Evolutionary conservation across 805 yeast genomes (phyloP), one percentile per base, ranked within the genome.

Genomic region (Nakazawaea wickerhamii): DNA sequence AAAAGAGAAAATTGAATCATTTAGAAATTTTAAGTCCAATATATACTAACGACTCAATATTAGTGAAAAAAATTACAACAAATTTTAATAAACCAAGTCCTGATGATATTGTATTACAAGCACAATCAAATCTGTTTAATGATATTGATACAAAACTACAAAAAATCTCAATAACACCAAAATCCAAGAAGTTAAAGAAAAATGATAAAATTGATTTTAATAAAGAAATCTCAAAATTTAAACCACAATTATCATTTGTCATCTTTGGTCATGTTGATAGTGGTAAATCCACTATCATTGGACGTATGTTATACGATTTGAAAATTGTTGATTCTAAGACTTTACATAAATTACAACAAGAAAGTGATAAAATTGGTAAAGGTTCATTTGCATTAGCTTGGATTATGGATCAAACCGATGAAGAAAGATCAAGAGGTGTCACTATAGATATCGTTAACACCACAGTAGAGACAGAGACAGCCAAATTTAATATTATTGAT

Each of bases 261-360:
- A 88, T 85, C 4, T 82, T 85, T 50, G 93, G 95, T 9, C 95
- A 85, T 58, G 91, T 85, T 5, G 95, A 85, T 59, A 86, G 91
- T 0, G 95, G 95, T 13, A 85, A 85, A 54, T 81, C 89, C 2
- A 85, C 95, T 1, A 66, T 85, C 39, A 76, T 84, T 75, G 95
- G 95, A 5, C 61, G 93, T 36, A 58, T 85, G 30, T 58, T 85
- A 31, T 79, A 75, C 46, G 91, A 84, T 52, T 59, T 75, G 21
- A 83, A 84, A 6, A 78, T 79, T 2, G 79, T 85, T 4, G 84
- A 81, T 52, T 71, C 79, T 28, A 76, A 78, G 39, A 74, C 82
- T 1, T 68, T 84, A 10, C 76, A 79, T 52, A 81, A 78, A 51
- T 64, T 78, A 41, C 73, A 78, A 32, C 74, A 74, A 48, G 89